Evolutionary conservation across 805 yeast genomes (phyloP).

Genomic region (Kazachstania africana): DNA sequence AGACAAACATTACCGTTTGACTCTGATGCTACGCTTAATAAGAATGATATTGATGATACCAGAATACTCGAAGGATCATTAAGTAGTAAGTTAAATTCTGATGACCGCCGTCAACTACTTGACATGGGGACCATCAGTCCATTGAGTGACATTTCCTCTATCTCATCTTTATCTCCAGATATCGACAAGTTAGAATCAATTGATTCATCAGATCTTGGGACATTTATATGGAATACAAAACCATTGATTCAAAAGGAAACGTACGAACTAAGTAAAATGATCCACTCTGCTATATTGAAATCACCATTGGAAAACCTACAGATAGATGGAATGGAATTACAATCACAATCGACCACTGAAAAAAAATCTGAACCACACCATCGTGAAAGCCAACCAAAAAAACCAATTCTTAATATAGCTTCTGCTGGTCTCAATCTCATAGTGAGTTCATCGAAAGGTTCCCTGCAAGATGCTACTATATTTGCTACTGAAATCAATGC

Average conservation of each 20-base stretch:
- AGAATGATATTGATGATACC: not conserved
- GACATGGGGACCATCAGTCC: conserved; percentile 17
- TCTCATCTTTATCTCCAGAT: conserved; percentile 10
- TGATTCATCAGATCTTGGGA: conserved; percentile 1
- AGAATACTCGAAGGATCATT: conserved; percentile 4
- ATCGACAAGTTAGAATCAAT: conserved; percentile 6
- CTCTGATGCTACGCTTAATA: not conserved
- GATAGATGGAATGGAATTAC: too few species aligned
- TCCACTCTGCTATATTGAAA: conserved; percentile 6
- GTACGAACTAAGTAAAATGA: conserved; percentile 10
- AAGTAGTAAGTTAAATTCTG: conserved; percentile 5
- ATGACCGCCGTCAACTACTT: conserved; percentile 7
- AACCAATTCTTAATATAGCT: conserved; percentile 13
- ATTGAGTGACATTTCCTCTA: conserved; percentile 12
- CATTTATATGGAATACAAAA: conserved; percentile 4
- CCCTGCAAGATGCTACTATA: conserved; percentile 22
- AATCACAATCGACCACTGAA: not conserved
- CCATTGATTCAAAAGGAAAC: conserved; percentile 6
- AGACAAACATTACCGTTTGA: conserved; percentile 2
- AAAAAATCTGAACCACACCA: conserved; percentile 10
- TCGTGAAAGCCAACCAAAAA: conserved; percentile 9
- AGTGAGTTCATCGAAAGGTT: conserved; percentile 21
- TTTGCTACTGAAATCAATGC: conserved; percentile 26
- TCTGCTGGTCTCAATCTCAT: conserved; percentile 14
- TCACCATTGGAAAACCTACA: too few species aligned